Evolutionary conservation across 257 asterid genomes (phyloP), one percentile per base, ranked within the genome.

Genomic region (Ilex aquifolium): DNA sequence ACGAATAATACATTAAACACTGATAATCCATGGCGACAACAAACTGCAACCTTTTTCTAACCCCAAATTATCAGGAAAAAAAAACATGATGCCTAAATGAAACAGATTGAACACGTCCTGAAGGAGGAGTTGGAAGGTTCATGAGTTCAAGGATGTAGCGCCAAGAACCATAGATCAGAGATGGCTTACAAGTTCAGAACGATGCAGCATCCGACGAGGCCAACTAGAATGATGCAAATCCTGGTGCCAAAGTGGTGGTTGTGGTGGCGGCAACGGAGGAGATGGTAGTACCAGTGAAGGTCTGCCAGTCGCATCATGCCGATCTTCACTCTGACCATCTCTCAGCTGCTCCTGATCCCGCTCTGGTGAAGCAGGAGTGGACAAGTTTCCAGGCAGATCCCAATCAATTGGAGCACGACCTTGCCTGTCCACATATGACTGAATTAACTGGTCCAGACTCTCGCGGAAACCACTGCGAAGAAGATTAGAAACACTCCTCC

Each of bases 401-500:
- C 98, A 86, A 59, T 87, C 95, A 66, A 83, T 71, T 14, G 91
- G 87, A 70, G 86, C 71, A 69, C 78, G 83, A 29, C 89, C 86
- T 77, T 78, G 95, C 77, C 99, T 80, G 71, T 87, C 82, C 56
- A 82, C 97, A 54, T 92, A 87, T 15, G 96, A 83, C 61, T 85
- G 97, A 59, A 92, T 87, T 68, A 92, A 80, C 63, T 87, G 96
- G 76, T 89, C 94, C 60, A 92, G 74, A 76, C 93, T 92, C 79
- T 85, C 97, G 32, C 96, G 96, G 69, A 92, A 92, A 68, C 96
- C 96, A 81, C 97, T 92, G 31, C 74, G 90, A 75, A 92, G 96
- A 67, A 92, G 88, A 78, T 85, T 92, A 12, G 99, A 92, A 66
- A 92, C 99, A 15, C 97, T 87, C 85, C 99, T 92, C 90, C 99